phyloP scores from a whole-genome alignment of 163 green algal genomes.

The Chloromonas sp. region DNA sequence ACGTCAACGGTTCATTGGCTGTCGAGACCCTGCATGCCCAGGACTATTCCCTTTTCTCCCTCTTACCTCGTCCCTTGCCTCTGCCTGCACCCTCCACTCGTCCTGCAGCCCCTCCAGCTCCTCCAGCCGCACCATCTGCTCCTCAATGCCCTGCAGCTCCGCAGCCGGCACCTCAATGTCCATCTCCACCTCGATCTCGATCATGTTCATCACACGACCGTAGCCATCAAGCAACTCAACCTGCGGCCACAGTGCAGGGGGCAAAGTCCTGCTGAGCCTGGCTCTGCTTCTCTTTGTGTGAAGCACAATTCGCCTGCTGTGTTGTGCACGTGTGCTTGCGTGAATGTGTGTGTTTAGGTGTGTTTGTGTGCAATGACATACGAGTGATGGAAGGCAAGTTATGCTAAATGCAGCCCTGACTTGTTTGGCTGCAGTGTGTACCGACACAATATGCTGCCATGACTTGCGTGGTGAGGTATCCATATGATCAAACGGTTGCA shows the following conservation, averaged over 20 bases:
- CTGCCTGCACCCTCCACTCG: slow-evolving; percentile 67
- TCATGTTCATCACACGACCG: slow-evolving; percentile 78
- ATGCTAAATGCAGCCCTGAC: neutral
- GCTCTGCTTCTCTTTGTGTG: no score
- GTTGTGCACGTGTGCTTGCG: no score
- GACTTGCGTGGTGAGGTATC: no score
- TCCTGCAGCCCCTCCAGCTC: slow-evolving; percentile 72
- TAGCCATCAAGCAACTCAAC: slow-evolving; percentile 74
- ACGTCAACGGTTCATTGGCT: no score
- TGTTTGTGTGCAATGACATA: no score
- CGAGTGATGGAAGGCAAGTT: neutral
- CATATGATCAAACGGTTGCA: no score
- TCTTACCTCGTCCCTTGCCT: slow-evolving; percentile 77
- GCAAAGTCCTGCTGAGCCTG: no score
- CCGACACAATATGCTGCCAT: neutral
- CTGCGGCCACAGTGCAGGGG: no score
- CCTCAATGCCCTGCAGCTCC: slow-evolving; percentile 62
- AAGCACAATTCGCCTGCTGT: no score
- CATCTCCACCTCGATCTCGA: slow-evolving; percentile 82
- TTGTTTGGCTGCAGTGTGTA: neutral
- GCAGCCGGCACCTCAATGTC: slow-evolving; percentile 56
- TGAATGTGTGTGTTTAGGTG: no score
- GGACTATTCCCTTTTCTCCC: neutral
- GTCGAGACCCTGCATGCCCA: neutral
- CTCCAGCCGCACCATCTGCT: slow-evolving; percentile 59